Evolutionary conservation across 164 flowering plant species (phyloP).

Genomic region (Cinnamomum chago): DNA sequence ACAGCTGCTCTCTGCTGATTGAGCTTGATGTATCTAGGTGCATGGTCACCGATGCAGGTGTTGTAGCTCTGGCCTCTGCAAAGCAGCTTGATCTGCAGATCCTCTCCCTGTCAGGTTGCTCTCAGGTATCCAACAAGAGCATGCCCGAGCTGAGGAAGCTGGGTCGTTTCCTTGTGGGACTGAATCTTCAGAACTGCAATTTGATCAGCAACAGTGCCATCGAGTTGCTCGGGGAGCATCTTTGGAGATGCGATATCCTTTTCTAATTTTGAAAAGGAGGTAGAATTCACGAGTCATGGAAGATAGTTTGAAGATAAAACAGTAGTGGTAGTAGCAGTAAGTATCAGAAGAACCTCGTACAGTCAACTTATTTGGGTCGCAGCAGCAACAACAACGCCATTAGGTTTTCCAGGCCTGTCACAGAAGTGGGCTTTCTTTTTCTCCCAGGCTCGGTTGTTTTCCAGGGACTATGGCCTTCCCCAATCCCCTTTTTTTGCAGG

Average conservation of each 20-base stretch:
- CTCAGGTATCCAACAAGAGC: conserved; percentile 48
- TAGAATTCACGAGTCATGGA: background rate
- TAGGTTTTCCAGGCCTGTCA: conserved; percentile 11
- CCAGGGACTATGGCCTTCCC: conserved; percentile 29
- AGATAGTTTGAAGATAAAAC: conserved; percentile 1
- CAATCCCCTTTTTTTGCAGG: conserved; percentile 40
- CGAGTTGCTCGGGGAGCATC: conserved; percentile 41
- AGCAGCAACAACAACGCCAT: conserved; percentile 45
- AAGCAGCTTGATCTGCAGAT: conserved; percentile 47
- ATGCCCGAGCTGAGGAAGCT: conserved; percentile 39
- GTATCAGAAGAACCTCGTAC: background rate
- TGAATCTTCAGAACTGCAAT: conserved; percentile 68
- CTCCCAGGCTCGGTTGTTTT: conserved; percentile 23
- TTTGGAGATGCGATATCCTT: conserved; percentile 77
- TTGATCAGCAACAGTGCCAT: conserved; percentile 42
- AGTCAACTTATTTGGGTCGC: conserved; percentile 11
- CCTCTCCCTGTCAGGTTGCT: conserved; percentile 63
- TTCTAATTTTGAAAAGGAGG: conserved; percentile 17
- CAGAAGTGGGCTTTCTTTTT: conserved; percentile 15
- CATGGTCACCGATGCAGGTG: conserved; percentile 50
- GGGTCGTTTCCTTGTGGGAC: conserved; percentile 53
- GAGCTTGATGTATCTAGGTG: conserved; percentile 62
- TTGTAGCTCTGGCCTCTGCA: conserved; percentile 41
- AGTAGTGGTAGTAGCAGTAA: conserved; percentile 1
- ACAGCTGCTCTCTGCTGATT: conserved; percentile 46